These are phyloP conservation scores for Lactarius deliciosus DNA, from an alignment of 768 basidiomycete species.

Conservation along the genomic window DNA sequence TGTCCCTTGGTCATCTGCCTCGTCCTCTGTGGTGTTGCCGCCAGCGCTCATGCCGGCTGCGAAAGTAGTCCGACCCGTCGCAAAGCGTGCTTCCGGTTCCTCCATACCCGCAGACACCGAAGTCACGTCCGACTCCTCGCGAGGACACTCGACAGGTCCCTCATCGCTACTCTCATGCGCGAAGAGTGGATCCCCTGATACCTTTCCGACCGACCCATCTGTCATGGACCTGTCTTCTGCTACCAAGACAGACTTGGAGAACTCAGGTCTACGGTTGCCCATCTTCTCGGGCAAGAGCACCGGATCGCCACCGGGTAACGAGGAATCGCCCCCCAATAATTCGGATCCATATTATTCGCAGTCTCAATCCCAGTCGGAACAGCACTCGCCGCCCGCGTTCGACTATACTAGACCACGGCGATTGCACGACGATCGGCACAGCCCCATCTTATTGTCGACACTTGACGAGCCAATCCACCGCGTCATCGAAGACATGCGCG, in stretches of 20 bases:
- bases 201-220: slow-evolving; percentile 28
- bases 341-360: slow-evolving; percentile 21
- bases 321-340: slow-evolving; percentile 19
- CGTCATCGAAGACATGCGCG: slow-evolving; percentile 89
- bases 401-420: slow-evolving; percentile 65
- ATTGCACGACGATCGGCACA: slow-evolving; percentile 48
- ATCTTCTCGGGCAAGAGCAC: slow-evolving; percentile 11
- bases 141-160: slow-evolving; percentile 23
- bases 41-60: background rate
- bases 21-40: background rate
- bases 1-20: background rate
- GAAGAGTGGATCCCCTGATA: slow-evolving; percentile 25
- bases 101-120: slow-evolving; percentile 13
- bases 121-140: slow-evolving; percentile 21
- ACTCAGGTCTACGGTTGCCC: slow-evolving; percentile 4
- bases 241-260: slow-evolving; percentile 17
- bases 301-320: slow-evolving; percentile 18
- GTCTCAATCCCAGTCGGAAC: slow-evolving; percentile 23
- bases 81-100: slow-evolving; percentile 12
- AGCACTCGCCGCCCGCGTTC: slow-evolving; percentile 34
- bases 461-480: slow-evolving; percentile 77
- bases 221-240: slow-evolving; percentile 24
- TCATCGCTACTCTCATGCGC: slow-evolving; percentile 23
- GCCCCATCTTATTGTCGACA: slow-evolving; percentile 59
- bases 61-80: slow-evolving; percentile 14